Conservation (phyloP, 2,329 filamentous ascomycete genomes). For the Trichoderma sp. region DNA sequence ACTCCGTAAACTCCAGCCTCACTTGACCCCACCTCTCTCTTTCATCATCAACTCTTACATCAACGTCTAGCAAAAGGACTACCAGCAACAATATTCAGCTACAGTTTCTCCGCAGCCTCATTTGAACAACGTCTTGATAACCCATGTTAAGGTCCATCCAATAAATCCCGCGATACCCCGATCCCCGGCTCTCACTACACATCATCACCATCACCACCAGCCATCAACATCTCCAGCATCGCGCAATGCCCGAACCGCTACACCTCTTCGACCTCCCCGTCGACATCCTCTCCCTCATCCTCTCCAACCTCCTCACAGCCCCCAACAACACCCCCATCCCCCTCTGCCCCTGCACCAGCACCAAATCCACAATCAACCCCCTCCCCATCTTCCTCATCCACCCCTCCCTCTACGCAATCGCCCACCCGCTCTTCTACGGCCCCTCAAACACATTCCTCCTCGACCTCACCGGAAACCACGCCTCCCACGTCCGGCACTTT, state of each 20-base stretch:
- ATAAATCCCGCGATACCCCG: too few relatives aligned
- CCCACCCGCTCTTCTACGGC: slow-evolving; percentile 40
- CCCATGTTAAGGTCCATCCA: too few relatives aligned
- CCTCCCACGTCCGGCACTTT: slow-evolving; percentile 35
- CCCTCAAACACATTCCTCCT: slow-evolving; percentile 38
- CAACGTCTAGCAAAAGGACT: too few relatives aligned
- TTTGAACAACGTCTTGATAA: too few relatives aligned
- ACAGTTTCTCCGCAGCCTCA: too few relatives aligned
- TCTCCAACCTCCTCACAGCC: slow-evolving; percentile 37
- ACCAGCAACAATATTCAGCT: too few relatives aligned
- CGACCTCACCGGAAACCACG: slow-evolving; percentile 37
- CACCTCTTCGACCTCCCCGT: slow-evolving; percentile 42
- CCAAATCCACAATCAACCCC: slow-evolving; percentile 30
- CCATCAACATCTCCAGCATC: too few relatives aligned
- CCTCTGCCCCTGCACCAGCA: slow-evolving; percentile 38
- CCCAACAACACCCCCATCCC: slow-evolving; percentile 30
- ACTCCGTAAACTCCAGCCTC: too few relatives aligned
- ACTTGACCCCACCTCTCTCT: too few relatives aligned
- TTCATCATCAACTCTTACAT: too few relatives aligned
- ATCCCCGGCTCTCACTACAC: too few relatives aligned
- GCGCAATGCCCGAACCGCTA: slow-evolving; percentile 28
- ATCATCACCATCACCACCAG: too few relatives aligned
- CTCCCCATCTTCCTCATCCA: slow-evolving; percentile 40
- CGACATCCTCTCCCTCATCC: slow-evolving; percentile 40
- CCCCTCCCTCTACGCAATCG: slow-evolving; percentile 40